These are phyloP conservation scores for Cryphonectria parasitica DNA, from an alignment of 2,329 filamentous ascomycete species.

Conservation along the genomic window DNA sequence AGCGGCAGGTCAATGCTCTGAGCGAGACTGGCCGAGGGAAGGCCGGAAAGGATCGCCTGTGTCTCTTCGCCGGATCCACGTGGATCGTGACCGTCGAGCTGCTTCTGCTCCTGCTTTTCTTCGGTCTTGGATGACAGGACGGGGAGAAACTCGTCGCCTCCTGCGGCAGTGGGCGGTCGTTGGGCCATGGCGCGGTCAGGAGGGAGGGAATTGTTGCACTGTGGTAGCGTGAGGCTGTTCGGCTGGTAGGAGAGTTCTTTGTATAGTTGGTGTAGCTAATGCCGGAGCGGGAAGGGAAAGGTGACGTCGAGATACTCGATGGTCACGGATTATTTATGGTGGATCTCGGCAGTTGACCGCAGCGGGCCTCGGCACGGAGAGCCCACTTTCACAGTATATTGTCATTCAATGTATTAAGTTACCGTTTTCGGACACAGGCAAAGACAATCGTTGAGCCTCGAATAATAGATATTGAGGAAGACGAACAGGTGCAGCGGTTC, in stretches of 20 bases:
- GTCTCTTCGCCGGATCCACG: background rate
- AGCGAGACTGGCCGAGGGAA: conserved; percentile 23
- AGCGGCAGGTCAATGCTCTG: conserved; percentile 22
- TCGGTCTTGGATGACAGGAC: conserved; percentile 15
- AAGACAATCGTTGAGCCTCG: too few relatives aligned
- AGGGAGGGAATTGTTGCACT: background rate
- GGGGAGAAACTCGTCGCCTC: conserved; percentile 17
- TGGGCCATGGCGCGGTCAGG: background rate
- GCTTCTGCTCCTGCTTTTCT: conserved; percentile 1
- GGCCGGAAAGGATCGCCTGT: conserved; percentile 19
- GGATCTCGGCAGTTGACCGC: conserved; percentile 6
- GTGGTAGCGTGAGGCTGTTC: background rate
- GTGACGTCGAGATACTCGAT: background rate
- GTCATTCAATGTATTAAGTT: background rate
- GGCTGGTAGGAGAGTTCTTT: background rate
- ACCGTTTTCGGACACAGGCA: background rate
- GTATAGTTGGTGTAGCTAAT: background rate
- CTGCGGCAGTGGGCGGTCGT: background rate
- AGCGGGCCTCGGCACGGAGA: background rate
- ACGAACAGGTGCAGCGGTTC: background rate
- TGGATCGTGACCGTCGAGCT: background rate
- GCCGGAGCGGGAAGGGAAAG: background rate
- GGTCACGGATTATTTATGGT: background rate
- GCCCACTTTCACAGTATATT: background rate
- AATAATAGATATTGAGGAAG: background rate